phyloP scores from a whole-genome alignment of 345 rosid species.

The Alliaria petiolata region DNA sequence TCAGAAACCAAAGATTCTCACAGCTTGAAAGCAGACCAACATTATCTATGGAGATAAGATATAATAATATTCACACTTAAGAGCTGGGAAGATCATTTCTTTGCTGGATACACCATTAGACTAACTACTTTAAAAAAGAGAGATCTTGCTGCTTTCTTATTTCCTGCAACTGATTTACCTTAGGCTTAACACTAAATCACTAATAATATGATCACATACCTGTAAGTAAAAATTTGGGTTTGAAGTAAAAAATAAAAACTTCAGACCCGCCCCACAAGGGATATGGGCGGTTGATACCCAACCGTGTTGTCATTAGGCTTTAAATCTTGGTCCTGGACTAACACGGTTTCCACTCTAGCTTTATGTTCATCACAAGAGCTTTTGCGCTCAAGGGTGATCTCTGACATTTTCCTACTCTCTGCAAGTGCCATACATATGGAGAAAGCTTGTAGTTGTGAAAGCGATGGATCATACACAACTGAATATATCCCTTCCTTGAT shows the following conservation, averaged over 20 bases:
- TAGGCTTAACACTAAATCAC: conserved; percentile 19
- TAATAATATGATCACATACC: conserved; percentile 6
- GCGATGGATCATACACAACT: conserved; percentile 61
- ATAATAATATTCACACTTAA: conserved; percentile 32
- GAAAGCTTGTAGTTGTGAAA: conserved; percentile 70
- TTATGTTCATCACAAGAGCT: conserved; percentile 31
- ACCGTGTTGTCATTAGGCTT: conserved; percentile 28
- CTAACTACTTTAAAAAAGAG: conserved; percentile 25
- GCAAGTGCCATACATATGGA: conserved; percentile 67
- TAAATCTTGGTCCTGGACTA: too few relatives aligned
- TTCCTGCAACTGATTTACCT: conserved; percentile 18
- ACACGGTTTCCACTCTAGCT: too few relatives aligned
- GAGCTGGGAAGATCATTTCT: conserved; percentile 9
- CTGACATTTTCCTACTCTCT: conserved; percentile 52
- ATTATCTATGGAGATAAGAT: not conserved
- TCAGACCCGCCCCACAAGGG: conserved; percentile 70
- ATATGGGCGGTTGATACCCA: conserved; percentile 45
- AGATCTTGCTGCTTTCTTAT: conserved; percentile 24
- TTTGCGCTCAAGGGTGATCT: conserved; percentile 28
- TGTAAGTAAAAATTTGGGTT: conserved; percentile 23
- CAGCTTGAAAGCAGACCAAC: conserved; percentile 16
- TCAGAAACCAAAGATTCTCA: conserved; percentile 20
- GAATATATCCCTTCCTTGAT: conserved; percentile 75
- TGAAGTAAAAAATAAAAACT: conserved; percentile 37
- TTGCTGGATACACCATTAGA: conserved; percentile 5